A percentile compares a stretch with the other conserved stretches of the same genome.
These are phyloP conservation scores for Macrolepiota fuliginosa DNA, from an alignment of 768 basidiomycete genomes.

Conservation along the genomic window DNA sequence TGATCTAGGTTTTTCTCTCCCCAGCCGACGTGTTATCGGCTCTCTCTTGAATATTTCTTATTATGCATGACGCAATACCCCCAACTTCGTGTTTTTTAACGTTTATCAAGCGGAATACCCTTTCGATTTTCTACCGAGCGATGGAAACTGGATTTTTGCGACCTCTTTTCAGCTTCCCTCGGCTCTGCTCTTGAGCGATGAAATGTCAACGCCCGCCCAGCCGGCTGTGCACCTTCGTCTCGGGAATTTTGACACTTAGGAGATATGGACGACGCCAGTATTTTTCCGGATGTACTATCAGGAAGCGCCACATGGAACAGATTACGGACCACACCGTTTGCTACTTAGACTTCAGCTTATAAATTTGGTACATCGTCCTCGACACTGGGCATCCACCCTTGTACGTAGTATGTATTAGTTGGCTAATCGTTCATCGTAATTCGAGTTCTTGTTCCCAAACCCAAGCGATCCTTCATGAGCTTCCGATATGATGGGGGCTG, in stretches of 20 bases:
- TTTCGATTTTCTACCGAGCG: neutral
- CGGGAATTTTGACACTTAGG: neutral
- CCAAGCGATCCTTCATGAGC: neutral
- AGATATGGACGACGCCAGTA: neutral
- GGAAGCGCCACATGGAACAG: neutral
- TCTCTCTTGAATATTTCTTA: neutral
- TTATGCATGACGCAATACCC: neutral
- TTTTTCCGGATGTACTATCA: slow-evolving; percentile 2
- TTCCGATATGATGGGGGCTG: neutral
- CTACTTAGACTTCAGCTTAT: neutral
- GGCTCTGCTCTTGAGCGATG: neutral
- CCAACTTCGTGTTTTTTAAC: neutral
- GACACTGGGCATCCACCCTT: neutral
- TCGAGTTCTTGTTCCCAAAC: neutral
- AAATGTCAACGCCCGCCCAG: neutral
- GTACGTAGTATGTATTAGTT: neutral
- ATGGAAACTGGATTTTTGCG: neutral
- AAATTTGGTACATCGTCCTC: neutral
- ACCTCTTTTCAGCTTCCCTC: neutral
- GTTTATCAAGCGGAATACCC: slow-evolving; percentile 2
- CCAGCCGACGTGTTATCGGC: neutral
- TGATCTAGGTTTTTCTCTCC: neutral
- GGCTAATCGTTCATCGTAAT: neutral
- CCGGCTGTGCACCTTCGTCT: neutral
- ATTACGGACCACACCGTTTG: neutral